phyloP scores from a whole-genome alignment of 495 filamentous ascomycete genomes.

The Zalerion maritima region DNA sequence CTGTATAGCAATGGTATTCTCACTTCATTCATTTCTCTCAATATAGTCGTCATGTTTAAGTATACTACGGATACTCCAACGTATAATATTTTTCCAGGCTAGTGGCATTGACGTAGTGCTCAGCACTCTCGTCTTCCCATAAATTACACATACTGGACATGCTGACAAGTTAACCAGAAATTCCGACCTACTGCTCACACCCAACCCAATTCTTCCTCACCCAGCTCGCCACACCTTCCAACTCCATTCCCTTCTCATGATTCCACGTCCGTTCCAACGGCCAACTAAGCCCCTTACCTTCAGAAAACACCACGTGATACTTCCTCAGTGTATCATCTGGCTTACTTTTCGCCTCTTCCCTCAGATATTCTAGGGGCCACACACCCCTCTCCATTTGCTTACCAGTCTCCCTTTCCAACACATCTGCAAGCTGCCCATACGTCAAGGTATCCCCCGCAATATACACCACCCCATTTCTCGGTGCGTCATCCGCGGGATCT shows the following conservation, averaged over 20 bases:
- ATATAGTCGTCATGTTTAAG: too few species aligned
- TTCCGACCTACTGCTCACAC: too few species aligned
- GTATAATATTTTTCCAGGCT: too few species aligned
- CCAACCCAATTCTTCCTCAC: too few species aligned
- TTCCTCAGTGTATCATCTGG: constrained; percentile 36
- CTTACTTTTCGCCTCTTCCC: constrained; percentile 24
- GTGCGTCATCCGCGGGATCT: constrained; percentile 12
- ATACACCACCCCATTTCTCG: constrained; percentile 28
- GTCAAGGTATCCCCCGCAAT: constrained; percentile 44
- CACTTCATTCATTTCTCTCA: too few species aligned
- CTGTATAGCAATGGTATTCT: too few species aligned
- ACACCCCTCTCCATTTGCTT: constrained; percentile 29
- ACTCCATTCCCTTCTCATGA: constrained; percentile 22
- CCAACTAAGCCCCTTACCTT: constrained; percentile 44
- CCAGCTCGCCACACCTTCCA: constrained; percentile 25
- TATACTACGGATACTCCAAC: too few species aligned
- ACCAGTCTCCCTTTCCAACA: constrained; percentile 28
- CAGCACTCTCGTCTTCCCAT: too few species aligned
- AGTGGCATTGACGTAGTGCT: too few species aligned
- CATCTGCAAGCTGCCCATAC: constrained; percentile 34
- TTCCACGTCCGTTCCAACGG: constrained; percentile 34
- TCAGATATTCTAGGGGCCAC: constrained; percentile 25
- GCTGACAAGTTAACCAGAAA: too few species aligned
- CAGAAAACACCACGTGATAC: constrained; percentile 46
- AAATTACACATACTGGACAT: too few species aligned